Conservation (phyloP, 371 early-diverging fungal species). For the Coemansia linderi region DNA sequence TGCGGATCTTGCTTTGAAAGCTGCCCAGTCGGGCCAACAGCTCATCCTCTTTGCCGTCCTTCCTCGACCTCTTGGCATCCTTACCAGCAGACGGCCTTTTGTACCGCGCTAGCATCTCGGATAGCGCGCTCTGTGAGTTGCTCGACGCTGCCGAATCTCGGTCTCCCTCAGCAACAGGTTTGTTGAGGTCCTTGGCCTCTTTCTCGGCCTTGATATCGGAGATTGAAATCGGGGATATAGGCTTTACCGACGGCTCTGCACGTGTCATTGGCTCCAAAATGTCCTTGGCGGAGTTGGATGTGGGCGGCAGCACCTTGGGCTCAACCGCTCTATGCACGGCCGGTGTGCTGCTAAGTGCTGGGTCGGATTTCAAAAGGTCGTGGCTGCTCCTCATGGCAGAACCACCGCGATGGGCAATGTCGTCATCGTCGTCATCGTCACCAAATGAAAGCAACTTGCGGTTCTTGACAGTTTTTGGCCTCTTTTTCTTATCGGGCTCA, state of each 20-base stretch:
- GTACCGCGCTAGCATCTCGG: slow-evolving; percentile 10
- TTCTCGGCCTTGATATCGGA: background rate
- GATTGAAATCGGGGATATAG: background rate
- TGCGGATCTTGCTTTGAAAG: slow-evolving; percentile 42
- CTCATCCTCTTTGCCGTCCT: slow-evolving; percentile 16
- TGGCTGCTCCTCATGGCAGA: slow-evolving; percentile 75
- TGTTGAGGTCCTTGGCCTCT: background rate
- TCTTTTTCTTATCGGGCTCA: slow-evolving; percentile 58
- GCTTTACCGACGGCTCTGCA: background rate
- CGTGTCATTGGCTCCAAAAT: background rate
- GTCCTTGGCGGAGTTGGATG: background rate
- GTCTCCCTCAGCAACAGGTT: background rate
- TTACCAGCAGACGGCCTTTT: background rate
- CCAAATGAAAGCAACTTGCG: slow-evolving; percentile 87
- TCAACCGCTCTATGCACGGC: background rate
- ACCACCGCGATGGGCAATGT: slow-evolving; percentile 25
- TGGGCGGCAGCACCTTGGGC: background rate
- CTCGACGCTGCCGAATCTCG: background rate
- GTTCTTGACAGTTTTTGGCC: slow-evolving; percentile 59
- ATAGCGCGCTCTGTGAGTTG: background rate
- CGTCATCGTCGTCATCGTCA: slow-evolving; percentile 68
- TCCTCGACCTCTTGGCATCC: slow-evolving; percentile 2
- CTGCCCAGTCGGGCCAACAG: slow-evolving; percentile 32
- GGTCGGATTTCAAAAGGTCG: slow-evolving; percentile 64
- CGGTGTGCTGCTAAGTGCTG: slow-evolving; percentile 24